Evolutionary conservation across 805 yeast genomes (phyloP), one percentile per base, ranked within the genome.

Genomic region (Cyberlindnera xylosilytica): DNA sequence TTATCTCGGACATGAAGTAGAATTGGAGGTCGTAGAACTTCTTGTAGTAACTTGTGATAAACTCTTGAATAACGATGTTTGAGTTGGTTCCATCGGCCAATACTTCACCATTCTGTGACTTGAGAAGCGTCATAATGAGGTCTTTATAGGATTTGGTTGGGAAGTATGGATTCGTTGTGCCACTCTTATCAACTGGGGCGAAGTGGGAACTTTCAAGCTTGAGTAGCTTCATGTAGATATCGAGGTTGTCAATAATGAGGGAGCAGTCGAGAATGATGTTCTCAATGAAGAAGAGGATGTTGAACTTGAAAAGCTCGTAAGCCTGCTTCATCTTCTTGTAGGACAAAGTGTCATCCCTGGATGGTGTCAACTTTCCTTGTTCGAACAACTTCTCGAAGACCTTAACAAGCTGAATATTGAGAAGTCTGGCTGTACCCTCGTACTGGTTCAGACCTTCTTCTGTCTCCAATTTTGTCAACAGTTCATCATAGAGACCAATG

Each of bases 11-110:
- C 56, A 83, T 79, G 51, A 87, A 82, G 56, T 81, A 85, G 57
- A 70, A 87, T 52, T 89, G 87, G 44, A 91, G 63, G 60, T 91
- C 99, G 69, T 86, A 86, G 60, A 74, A 77, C 51, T 71, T 70
- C 23, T 56, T 54, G 55, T 81, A 81, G 46, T 75, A 79, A 20
- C 66, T 67, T 18, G 72, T 78, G 22, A 70, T 54, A 54, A 85
- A 86, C 57, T 83, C 87, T 38, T 69, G 59, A 13, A 78, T 45
- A 11, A 74, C 58, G 39, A 75, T 70, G 55, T 71, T 73, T 13
- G 73, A 72, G 26, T 70, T 64, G 0, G 78, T 62, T 10, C 74
- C 76, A 54, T 79, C 81, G 3, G 61, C 55, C 20, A 70, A 61
- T 6, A 68, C 53, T 4, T 65, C 65, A 6, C 74, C 71, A 34